These are phyloP conservation scores for Trichoderma hamatum DNA, from an alignment of 2,329 filamentous ascomycete genomes.

Conservation along the genomic window DNA sequence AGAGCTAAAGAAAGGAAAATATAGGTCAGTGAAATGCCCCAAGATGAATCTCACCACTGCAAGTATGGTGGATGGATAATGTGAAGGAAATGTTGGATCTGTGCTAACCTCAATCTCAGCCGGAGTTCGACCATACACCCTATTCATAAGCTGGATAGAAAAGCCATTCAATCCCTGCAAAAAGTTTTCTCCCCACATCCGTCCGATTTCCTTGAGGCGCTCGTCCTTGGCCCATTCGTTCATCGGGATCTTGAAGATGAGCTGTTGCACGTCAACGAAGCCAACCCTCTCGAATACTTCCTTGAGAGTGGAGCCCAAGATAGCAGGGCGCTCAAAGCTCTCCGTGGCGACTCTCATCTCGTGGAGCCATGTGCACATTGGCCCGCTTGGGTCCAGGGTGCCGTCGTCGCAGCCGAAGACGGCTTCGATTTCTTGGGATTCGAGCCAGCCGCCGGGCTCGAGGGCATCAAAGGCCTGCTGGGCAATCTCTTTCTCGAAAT, in stretches of 20 bases:
- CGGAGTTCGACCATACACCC: constrained; percentile 45
- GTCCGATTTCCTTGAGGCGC: constrained; percentile 48
- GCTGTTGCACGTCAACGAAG: constrained; percentile 58
- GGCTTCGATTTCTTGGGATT: constrained; percentile 54
- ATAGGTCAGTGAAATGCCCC: not conserved
- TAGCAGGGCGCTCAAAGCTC: constrained; percentile 43
- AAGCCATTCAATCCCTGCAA: constrained; percentile 49
- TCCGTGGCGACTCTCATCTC: constrained; percentile 46
- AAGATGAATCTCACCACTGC: no score
- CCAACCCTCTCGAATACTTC: constrained; percentile 51
- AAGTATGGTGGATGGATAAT: no score
- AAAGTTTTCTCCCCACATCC: constrained; percentile 50
- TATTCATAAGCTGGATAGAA: constrained; percentile 46
- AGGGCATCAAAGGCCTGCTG: constrained; percentile 53
- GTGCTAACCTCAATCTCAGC: constrained; percentile 53
- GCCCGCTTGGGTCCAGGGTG: constrained; percentile 44
- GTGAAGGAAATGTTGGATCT: not conserved
- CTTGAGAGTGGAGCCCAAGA: constrained; percentile 42
- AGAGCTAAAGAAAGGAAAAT: constrained; percentile 50
- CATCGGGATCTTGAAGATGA: constrained; percentile 56
- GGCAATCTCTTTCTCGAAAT: constrained; percentile 54
- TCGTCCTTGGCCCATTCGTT: constrained; percentile 57
- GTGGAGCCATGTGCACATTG: constrained; percentile 46
- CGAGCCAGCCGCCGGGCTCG: constrained; percentile 57
- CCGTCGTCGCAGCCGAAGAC: constrained; percentile 49